Conservation (phyloP, 768 basidiomycete genomes). For the Rhizopogon vesiculosus region DNA sequence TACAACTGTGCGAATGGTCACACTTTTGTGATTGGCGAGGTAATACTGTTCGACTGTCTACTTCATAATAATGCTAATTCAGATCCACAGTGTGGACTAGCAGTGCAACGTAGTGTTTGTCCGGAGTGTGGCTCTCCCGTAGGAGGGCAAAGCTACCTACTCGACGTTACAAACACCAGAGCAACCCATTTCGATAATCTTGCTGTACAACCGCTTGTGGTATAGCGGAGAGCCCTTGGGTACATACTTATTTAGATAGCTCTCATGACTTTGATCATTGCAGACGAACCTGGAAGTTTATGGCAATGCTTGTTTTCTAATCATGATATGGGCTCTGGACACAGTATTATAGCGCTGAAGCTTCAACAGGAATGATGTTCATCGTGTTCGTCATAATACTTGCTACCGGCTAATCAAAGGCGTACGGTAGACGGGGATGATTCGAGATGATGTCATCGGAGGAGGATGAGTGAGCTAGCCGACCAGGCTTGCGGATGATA, state of each 20-base stretch:
- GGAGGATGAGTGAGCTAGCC: too few relatives aligned
- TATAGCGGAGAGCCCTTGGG: conserved; percentile 25
- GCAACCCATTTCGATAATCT: conserved; percentile 43
- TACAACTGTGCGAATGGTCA: conserved; percentile 58
- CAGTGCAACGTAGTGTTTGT: conserved; percentile 41
- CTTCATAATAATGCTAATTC: neutral
- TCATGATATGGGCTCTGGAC: too few relatives aligned
- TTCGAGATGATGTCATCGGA: too few relatives aligned
- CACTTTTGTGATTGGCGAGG: conserved; percentile 54
- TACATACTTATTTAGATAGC: neutral
- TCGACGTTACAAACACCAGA: conserved; percentile 39
- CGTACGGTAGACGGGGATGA: too few relatives aligned
- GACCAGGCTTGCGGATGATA: too few relatives aligned
- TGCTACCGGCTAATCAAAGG: too few relatives aligned
- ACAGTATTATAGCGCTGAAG: too few relatives aligned
- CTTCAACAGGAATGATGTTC: too few relatives aligned
- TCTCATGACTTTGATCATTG: neutral
- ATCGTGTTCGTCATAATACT: too few relatives aligned
- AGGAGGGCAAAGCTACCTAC: conserved; percentile 41
- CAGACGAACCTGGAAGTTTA: neutral
- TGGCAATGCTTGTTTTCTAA: too few relatives aligned
- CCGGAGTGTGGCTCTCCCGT: conserved; percentile 55
- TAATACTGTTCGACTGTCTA: conserved; percentile 19
- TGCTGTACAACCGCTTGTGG: conserved; percentile 25
- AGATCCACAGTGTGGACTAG: conserved; percentile 50